Conservation (phyloP, 192 early-diverging fungal species). For the Spizellomyces sp. region DNA sequence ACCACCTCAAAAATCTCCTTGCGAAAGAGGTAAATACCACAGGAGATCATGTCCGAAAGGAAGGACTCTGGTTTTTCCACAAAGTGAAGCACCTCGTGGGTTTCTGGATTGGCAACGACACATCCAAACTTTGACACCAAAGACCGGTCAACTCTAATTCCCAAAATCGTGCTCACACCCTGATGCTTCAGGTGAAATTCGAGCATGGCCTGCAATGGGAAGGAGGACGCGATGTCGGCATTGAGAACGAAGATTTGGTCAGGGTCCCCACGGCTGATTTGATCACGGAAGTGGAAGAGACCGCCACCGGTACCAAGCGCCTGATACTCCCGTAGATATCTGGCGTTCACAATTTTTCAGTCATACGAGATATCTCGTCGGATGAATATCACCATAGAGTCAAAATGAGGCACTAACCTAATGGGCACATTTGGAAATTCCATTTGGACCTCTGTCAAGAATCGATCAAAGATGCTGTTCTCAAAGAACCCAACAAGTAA, state of each 20-base stretch:
- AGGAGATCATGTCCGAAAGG: constrained; percentile 91
- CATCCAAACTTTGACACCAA: constrained; percentile 88
- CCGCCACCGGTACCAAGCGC: constrained; percentile 96
- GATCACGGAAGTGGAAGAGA: constrained; percentile 98
- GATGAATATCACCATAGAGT: background rate
- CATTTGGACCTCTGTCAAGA: constrained; percentile 80
- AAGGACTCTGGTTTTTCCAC: constrained; percentile 98
- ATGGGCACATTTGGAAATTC: constrained; percentile 87
- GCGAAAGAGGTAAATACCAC: constrained; percentile 94
- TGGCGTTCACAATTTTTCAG: constrained; percentile 25
- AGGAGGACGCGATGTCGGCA: constrained; percentile 93
- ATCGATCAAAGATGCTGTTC: constrained; percentile 86
- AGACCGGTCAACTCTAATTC: constrained; percentile 80
- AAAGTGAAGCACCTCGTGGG: constrained; percentile 91
- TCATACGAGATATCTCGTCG: background rate
- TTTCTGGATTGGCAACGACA: constrained; percentile 87
- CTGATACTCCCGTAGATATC: constrained; percentile 97
- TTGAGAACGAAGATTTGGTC: constrained; percentile 95
- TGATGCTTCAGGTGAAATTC: constrained; percentile 80
- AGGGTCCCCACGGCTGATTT: constrained; percentile 88
- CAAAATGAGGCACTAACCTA: constrained; percentile 57
- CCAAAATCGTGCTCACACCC: constrained; percentile 86
- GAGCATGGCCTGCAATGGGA: constrained; percentile 88
- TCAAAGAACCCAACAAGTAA: constrained; percentile 97
- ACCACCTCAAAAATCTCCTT: constrained; percentile 86